Base-by-base conservation (phyloP, 108 stramenopile genomes). In the Nitzschia palea region DNA sequence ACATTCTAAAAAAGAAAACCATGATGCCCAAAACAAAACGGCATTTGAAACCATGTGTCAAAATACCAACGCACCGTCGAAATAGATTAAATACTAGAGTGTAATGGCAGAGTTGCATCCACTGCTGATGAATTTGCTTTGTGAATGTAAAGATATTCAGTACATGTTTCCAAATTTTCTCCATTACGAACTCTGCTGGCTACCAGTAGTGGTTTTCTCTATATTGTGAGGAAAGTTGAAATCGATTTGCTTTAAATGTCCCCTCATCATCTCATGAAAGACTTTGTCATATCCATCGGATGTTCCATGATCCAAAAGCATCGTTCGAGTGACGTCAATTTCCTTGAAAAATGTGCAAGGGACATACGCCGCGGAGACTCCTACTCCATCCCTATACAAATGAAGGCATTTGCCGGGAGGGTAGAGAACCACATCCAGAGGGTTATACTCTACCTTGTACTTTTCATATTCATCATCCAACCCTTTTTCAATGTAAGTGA, bases 251-350 rank as follows among this genome's bases (percentile, higher is more conserved):
- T 63, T 45, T 31, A 63, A 42, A 25, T 48, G 44, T 1, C 45
- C 31, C 12, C 62, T 20, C 62, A 63, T 63, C 44, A 50, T 22
- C 34, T 63, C 30, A 33, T 32, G 45, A 14, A 63, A 47, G 47
- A 47, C 10, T 1, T 10, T 15, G 27, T 55, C 28, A 27, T 92
- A 92, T 15, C 90, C 90, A 20, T 73, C 62, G 2, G 70, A 53
- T 35, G 87, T 84, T 28, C 83, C 59, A 61, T 92, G 90, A 55
- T 92, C 90, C 33, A 74, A 70, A 4, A 89, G 55, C 88, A 89
- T 88, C 15, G 84, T 89, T 14, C 91, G 71, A 4, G 70, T 65
- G 12, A 93, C 70, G 51, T 87, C 91, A 40, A 89, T 71, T 58
- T 81, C 77, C 30, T 78, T 55, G 63, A 86, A 90, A 44, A 90